phyloP scores from a whole-genome alignment of 2,329 filamentous ascomycete species.

The Diaporthe amygdali region DNA sequence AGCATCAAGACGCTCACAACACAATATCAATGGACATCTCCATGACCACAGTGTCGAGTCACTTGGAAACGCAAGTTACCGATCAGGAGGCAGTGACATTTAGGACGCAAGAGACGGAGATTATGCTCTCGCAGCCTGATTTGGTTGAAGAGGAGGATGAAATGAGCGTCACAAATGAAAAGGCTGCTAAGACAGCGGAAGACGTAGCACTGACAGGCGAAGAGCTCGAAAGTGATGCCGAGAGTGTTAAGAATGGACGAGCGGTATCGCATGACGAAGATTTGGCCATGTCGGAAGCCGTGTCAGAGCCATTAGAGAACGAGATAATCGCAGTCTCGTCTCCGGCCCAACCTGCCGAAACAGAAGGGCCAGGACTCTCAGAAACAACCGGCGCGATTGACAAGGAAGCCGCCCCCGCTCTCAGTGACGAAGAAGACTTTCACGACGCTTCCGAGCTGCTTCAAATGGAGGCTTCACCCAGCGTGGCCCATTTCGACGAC shows the following conservation, averaged over 20 bases:
- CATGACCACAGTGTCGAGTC: constrained; percentile 7
- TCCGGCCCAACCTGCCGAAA: not conserved
- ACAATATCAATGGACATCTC: constrained; percentile 1
- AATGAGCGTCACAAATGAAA: not conserved
- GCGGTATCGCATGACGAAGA: not conserved
- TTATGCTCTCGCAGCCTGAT: not conserved
- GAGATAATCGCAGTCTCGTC: not conserved
- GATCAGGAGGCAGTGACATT: not conserved
- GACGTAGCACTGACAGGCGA: not conserved
- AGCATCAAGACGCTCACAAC: not conserved
- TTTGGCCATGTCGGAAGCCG: not conserved
- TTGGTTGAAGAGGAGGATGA: not conserved
- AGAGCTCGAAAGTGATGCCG: not conserved
- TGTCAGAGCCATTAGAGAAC: not conserved
- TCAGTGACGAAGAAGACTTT: constrained; percentile 10
- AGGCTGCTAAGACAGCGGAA: not conserved
- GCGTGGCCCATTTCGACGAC: not conserved
- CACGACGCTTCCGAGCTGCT: constrained; percentile 15
- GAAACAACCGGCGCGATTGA: not conserved
- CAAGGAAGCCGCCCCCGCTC: not conserved
- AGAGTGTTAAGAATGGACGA: constrained; percentile 5
- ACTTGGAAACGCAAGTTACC: constrained; percentile 3
- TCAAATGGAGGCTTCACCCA: not conserved
- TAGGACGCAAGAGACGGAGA: constrained; percentile 2
- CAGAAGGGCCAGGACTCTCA: not conserved